Evolutionary conservation across 495 filamentous ascomycete genomes (phyloP).

Genomic region (Clohesyomyces aquaticus): DNA sequence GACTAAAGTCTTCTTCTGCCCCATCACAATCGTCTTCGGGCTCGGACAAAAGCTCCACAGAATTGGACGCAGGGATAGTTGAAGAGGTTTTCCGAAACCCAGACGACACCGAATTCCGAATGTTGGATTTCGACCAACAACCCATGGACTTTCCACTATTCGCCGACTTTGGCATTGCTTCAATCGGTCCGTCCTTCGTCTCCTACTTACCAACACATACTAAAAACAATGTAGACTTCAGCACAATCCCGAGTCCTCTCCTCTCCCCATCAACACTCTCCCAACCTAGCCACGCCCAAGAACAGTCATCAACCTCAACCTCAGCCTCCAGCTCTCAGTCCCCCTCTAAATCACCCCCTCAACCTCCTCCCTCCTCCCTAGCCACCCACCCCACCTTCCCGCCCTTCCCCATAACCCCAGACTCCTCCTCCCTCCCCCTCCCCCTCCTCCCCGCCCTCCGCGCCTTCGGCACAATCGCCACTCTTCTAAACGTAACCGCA

Average conservation of each 20-base stretch:
- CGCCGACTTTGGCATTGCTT: slow-evolving; percentile 13
- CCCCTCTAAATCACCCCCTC: neutral
- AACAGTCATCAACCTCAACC: too few relatives aligned
- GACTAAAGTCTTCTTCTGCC: slow-evolving; percentile 2
- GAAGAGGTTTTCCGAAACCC: slow-evolving; percentile 15
- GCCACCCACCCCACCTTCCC: neutral
- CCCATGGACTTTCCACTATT: slow-evolving; percentile 25
- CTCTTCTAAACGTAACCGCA: slow-evolving; percentile 17
- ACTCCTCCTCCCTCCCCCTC: slow-evolving; percentile 19
- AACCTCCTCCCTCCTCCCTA: neutral
- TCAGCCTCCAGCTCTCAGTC: too few relatives aligned
- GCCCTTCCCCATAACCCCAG: slow-evolving; percentile 24
- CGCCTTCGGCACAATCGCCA: slow-evolving; percentile 31
- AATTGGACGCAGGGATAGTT: neutral
- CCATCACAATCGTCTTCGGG: neutral
- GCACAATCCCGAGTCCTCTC: neutral
- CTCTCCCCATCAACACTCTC: too few relatives aligned
- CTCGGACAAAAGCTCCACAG: neutral
- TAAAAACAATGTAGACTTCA: neutral
- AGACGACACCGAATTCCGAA: slow-evolving; percentile 4
- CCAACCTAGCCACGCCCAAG: too few relatives aligned
- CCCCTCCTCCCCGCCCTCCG: slow-evolving; percentile 22
- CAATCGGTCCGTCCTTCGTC: neutral
- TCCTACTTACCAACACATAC: neutral
- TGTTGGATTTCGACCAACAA: slow-evolving; percentile 21